phyloP scores from a whole-genome alignment of 2,329 filamentous ascomycete species.

The Trichoderma citrinoviride region DNA sequence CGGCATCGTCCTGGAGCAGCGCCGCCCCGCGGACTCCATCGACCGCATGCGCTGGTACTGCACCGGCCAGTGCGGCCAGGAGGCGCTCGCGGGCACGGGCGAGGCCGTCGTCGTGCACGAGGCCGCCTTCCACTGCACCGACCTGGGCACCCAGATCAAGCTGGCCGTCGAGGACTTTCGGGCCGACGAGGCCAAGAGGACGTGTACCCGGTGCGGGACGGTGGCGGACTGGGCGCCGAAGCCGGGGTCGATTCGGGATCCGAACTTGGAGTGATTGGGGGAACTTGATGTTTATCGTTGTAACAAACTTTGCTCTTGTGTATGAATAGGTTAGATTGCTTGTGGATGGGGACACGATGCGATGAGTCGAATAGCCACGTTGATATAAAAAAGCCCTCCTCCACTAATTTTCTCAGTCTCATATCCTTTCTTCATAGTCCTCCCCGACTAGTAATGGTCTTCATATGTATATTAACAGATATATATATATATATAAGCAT shows the following conservation, averaged over 20 bases:
- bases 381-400: too few species aligned
- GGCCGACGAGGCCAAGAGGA: slow-evolving; percentile 63
- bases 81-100: not conserved
- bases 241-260: slow-evolving; percentile 57
- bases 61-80: slow-evolving; percentile 52
- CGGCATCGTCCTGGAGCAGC: slow-evolving; percentile 89
- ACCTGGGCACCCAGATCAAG: slow-evolving; percentile 94
- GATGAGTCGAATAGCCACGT: too few species aligned
- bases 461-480: not conserved
- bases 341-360: too few species aligned
- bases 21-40: slow-evolving; percentile 63
- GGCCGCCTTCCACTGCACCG: slow-evolving; percentile 80
- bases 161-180: slow-evolving; percentile 81
- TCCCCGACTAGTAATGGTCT: too few species aligned
- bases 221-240: slow-evolving; percentile 69
- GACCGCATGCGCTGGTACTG: slow-evolving; percentile 95
- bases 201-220: slow-evolving; percentile 71
- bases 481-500: slow-evolving; percentile 8
- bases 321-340: not conserved
- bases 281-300: too few species aligned
- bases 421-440: not conserved
- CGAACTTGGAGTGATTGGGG: slow-evolving; percentile 45
- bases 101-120: slow-evolving; percentile 67
- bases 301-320: not conserved
- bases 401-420: not conserved